A percentile compares a stretch with the other conserved stretches of the same genome.
phyloP scores from a whole-genome alignment of 2,329 filamentous ascomycete species.

The Xylaria sp. region DNA sequence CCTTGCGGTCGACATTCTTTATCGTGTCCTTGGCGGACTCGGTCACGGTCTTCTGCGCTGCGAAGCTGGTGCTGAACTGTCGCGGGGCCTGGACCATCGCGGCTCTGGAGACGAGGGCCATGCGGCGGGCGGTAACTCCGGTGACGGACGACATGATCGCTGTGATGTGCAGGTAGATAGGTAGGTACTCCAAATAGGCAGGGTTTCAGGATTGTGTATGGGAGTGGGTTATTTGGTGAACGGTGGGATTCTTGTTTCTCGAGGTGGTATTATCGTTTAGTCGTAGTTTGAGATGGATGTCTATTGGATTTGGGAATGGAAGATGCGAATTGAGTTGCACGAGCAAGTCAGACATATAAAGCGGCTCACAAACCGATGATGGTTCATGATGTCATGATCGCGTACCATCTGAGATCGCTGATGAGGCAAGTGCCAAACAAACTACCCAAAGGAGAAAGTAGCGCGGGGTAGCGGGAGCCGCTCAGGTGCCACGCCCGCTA shows the following conservation, averaged over 20 bases:
- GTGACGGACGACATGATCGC: constrained; percentile 58
- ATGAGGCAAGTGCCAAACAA: constrained; percentile 7
- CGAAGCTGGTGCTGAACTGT: constrained; percentile 53
- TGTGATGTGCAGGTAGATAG: constrained; percentile 5
- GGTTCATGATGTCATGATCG: constrained; percentile 24
- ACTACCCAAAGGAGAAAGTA: constrained; percentile 11
- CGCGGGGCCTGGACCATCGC: constrained; percentile 47
- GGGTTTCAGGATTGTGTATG: not conserved
- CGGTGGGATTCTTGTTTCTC: not conserved
- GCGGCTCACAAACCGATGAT: constrained; percentile 10
- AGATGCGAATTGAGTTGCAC: not conserved
- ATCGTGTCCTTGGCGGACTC: constrained; percentile 62
- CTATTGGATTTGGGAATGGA: not conserved
- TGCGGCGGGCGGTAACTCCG: constrained; percentile 47
- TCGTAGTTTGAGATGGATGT: not conserved
- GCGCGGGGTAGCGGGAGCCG: constrained; percentile 2
- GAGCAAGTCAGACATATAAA: not conserved
- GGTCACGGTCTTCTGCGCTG: constrained; percentile 51
- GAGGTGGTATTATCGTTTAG: not conserved
- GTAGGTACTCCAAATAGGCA: not conserved
- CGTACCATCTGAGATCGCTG: constrained; percentile 1
- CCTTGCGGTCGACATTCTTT: constrained; percentile 61
- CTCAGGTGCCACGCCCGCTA: constrained; percentile 1
- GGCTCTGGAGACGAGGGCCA: constrained; percentile 42
- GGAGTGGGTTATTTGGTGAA: not conserved